Conservation (phyloP, 108 stramenopile genomes). For the Stephanodiscus minutulus region DNA sequence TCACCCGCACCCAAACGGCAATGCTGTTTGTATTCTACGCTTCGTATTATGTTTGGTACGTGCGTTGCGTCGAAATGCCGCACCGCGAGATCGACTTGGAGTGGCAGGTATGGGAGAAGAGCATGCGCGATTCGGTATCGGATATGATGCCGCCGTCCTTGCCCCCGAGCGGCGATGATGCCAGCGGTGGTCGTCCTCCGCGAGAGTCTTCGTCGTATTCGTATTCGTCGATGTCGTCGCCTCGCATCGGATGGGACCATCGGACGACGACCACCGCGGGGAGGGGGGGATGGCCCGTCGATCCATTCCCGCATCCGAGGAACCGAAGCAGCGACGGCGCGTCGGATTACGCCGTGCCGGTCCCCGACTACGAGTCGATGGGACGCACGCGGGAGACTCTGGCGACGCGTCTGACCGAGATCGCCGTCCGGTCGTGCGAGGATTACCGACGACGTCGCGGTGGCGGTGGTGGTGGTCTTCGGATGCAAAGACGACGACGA, state of each 20-base stretch:
- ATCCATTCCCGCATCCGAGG: no score
- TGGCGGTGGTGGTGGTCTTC: no score
- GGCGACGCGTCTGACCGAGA: conserved; percentile 10
- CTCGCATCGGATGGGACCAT: no score
- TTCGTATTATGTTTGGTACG: no score
- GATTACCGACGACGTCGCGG: conserved; percentile 7
- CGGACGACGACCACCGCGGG: no score
- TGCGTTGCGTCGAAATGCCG: background rate
- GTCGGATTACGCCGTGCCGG: conserved; percentile 28
- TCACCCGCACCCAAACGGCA: no score
- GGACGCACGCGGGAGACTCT: conserved; percentile 16
- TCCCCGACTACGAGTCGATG: conserved; percentile 41
- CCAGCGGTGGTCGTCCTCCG: no score
- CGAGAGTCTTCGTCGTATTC: no score
- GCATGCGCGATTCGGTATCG: conserved; percentile 11
- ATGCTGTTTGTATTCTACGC: no score
- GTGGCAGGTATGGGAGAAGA: conserved; percentile 5
- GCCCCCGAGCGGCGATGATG: background rate
- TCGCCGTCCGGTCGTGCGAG: conserved; percentile 24
- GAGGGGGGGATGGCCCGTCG: no score
- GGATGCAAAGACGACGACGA: background rate
- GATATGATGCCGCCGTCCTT: conserved; percentile 9
- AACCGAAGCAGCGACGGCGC: background rate
- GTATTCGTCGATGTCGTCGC: no score
- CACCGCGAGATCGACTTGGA: background rate